Evolutionary conservation across 2,329 filamentous ascomycete species (phyloP).

Genomic region (Epichloe gansuensis): DNA sequence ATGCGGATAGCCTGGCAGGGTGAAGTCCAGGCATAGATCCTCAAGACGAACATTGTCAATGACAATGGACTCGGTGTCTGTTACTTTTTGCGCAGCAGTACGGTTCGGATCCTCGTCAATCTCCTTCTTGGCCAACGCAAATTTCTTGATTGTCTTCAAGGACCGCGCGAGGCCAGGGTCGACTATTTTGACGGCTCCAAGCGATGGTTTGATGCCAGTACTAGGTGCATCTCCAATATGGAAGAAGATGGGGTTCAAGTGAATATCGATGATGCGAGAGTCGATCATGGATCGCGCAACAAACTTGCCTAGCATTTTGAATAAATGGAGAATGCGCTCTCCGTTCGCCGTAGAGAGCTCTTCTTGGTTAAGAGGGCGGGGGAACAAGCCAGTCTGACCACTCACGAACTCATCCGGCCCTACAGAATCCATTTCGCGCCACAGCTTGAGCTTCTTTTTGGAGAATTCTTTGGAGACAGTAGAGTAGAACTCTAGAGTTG

Average conservation of each 20-base stretch:
- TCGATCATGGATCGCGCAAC: slow-evolving; percentile 97
- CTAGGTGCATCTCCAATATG: slow-evolving; percentile 63
- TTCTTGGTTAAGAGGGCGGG: slow-evolving; percentile 79
- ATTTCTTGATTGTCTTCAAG: slow-evolving; percentile 75
- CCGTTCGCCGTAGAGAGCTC: slow-evolving; percentile 63
- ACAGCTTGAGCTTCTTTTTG: slow-evolving; percentile 92
- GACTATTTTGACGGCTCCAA: slow-evolving; percentile 80
- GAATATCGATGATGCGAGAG: slow-evolving; percentile 92
- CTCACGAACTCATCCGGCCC: slow-evolving; percentile 71
- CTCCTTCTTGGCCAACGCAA: slow-evolving; percentile 67
- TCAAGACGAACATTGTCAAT: slow-evolving; percentile 71
- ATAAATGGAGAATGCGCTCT: slow-evolving; percentile 77
- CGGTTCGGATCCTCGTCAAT: slow-evolving; percentile 61
- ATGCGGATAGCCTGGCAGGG: slow-evolving; percentile 74
- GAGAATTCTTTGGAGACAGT: slow-evolving; percentile 95
- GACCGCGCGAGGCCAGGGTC: slow-evolving; percentile 79
- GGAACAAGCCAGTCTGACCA: slow-evolving; percentile 75
- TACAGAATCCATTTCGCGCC: slow-evolving; percentile 76
- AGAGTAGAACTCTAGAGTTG: slow-evolving; percentile 95
- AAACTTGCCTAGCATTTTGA: slow-evolving; percentile 91
- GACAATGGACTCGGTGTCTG: slow-evolving; percentile 53
- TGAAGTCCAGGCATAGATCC: slow-evolving; percentile 87
- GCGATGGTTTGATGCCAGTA: slow-evolving; percentile 58
- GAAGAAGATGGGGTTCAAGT: slow-evolving; percentile 97
- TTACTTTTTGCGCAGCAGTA: slow-evolving; percentile 55